These are phyloP conservation scores for Rhizopogon vinicolor DNA, from an alignment of 768 basidiomycete species.

Conservation along the genomic window DNA sequence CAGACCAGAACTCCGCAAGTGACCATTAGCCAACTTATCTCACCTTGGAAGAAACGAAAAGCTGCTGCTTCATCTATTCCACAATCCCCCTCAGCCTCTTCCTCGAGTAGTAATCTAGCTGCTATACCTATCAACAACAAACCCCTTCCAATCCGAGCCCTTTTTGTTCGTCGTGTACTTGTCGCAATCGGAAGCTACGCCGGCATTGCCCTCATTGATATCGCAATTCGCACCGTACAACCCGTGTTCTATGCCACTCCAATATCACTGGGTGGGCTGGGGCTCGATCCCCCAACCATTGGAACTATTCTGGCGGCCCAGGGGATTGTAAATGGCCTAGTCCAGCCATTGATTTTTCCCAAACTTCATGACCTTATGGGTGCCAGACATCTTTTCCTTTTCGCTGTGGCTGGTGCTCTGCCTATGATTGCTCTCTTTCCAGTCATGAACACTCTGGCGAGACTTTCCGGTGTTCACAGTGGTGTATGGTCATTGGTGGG, in stretches of 20 bases:
- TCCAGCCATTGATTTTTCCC: constrained; percentile 61
- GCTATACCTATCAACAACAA: not conserved
- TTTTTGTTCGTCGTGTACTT: constrained; percentile 47
- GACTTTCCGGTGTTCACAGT: not conserved
- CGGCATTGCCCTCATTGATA: constrained; percentile 54
- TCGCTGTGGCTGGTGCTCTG: constrained; percentile 43
- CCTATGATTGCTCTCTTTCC: constrained; percentile 45
- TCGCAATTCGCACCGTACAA: constrained; percentile 44
- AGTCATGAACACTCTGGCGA: constrained; percentile 32
- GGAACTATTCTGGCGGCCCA: constrained; percentile 11
- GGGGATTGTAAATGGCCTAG: constrained; percentile 28
- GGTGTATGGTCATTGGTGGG: constrained; percentile 47
- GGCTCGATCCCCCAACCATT: constrained; percentile 11
- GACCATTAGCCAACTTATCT: not conserved
- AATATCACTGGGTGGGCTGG: constrained; percentile 7
- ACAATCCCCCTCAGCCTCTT: not conserved
- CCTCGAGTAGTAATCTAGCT: not conserved
- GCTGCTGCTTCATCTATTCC: not conserved
- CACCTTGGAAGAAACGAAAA: not conserved
- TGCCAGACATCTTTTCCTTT: constrained; percentile 50
- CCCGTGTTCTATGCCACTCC: constrained; percentile 21
- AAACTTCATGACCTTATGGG: constrained; percentile 48
- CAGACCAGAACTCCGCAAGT: not conserved
- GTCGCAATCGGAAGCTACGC: constrained; percentile 57
- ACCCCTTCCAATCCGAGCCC: constrained; percentile 39